Conservation (phyloP, 2,329 filamentous ascomycete species). For the Nannizzia gypsea region DNA sequence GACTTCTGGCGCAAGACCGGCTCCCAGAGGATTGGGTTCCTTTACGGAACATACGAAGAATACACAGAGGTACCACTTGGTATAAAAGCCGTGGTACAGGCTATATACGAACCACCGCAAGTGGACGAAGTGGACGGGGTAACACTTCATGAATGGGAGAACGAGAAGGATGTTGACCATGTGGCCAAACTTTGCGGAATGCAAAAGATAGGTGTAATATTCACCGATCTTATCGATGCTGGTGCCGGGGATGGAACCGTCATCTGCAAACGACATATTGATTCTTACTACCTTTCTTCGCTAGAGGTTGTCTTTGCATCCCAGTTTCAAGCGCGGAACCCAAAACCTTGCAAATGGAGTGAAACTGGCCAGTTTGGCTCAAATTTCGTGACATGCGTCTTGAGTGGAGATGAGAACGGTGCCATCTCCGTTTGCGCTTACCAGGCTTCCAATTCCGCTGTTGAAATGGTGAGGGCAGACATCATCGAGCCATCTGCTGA, state of each 20-base stretch:
- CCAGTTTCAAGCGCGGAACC: constrained; percentile 74
- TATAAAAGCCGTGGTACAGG: constrained; percentile 89
- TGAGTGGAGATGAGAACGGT: constrained; percentile 83
- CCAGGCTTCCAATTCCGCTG: constrained; percentile 86
- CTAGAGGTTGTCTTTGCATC: constrained; percentile 85
- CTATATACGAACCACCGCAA: constrained; percentile 93
- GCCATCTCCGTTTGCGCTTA: constrained; percentile 84
- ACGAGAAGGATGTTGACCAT: constrained; percentile 68
- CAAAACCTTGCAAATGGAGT: constrained; percentile 91
- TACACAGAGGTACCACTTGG: constrained; percentile 89
- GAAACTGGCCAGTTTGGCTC: constrained; percentile 89
- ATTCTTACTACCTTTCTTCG: constrained; percentile 89
- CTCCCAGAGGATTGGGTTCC: constrained; percentile 72
- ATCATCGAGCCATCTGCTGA: constrained; percentile 93
- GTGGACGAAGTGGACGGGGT: constrained; percentile 80
- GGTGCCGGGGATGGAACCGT: constrained; percentile 74
- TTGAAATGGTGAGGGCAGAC: constrained; percentile 93
- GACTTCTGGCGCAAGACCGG: constrained; percentile 85
- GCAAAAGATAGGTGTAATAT: constrained; percentile 83
- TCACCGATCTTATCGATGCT: constrained; percentile 79
- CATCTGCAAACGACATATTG: constrained; percentile 86
- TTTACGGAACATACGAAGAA: constrained; percentile 84
- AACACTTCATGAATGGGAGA: constrained; percentile 71
- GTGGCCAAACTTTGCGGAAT: constrained; percentile 74
- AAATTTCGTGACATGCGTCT: constrained; percentile 90